Percentiles rank a stretch among this genome's conserved stretches.
These are phyloP conservation scores for Tuber melanosporum DNA, from an alignment of 495 filamentous ascomycete genomes.

Conservation along the genomic window DNA sequence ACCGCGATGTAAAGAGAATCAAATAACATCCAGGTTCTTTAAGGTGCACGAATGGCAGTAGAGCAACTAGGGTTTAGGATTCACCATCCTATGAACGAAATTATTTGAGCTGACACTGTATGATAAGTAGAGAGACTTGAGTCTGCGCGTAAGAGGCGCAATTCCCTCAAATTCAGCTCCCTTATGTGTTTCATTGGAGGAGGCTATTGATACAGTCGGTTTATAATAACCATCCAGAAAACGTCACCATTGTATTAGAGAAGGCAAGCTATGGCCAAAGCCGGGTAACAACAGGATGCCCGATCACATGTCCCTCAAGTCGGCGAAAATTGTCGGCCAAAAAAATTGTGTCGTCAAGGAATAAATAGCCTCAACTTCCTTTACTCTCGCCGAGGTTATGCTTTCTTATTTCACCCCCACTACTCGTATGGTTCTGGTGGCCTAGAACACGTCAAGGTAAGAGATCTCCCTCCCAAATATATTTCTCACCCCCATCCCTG, in stretches of 20 bases:
- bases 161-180: background rate
- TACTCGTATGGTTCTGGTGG: constrained; percentile 37
- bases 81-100: background rate
- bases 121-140: background rate
- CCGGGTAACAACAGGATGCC: background rate
- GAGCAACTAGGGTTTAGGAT: background rate
- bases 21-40: background rate
- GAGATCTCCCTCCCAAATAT: constrained; percentile 5
- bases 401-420: constrained; percentile 17
- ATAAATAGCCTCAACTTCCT: no score
- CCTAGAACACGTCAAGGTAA: constrained; percentile 42
- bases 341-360: no score
- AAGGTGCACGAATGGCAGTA: background rate
- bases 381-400: constrained; percentile 32
- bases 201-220: background rate
- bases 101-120: background rate
- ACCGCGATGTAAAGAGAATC: background rate
- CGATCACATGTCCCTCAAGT: no score
- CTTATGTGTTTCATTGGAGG: background rate
- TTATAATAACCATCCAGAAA: background rate
- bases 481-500: background rate
- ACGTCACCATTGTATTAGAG: background rate
- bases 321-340: no score
- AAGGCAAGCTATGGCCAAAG: background rate
- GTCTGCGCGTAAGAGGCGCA: background rate